Evolutionary conservation across 352 stramenopile species (phyloP).

Genomic region (Phytopythium ostracodes): DNA sequence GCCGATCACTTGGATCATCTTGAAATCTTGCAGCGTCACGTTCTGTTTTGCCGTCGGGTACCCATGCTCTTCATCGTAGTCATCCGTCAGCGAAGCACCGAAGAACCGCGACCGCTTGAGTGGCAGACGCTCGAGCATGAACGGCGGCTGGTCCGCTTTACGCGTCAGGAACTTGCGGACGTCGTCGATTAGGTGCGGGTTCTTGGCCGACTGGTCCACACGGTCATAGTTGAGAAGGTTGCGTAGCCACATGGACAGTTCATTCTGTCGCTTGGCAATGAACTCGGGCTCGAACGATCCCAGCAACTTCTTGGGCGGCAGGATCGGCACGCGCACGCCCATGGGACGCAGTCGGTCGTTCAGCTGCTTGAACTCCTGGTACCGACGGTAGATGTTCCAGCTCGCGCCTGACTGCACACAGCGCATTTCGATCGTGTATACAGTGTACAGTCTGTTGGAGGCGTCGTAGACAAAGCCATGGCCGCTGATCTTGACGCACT

Average conservation of each 20-base stretch:
- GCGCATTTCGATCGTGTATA: conserved; percentile 77
- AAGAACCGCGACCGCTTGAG: conserved; percentile 68
- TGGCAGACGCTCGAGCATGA: conserved; percentile 61
- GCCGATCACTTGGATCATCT: conserved; percentile 88
- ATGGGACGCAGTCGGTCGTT: conserved; percentile 58
- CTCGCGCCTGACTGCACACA: conserved; percentile 66
- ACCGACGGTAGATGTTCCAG: conserved; percentile 82
- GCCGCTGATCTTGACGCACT: conserved; percentile 74
- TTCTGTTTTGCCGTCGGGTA: conserved; percentile 29
- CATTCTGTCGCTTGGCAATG: conserved; percentile 61
- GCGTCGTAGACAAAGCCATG: conserved; percentile 75
- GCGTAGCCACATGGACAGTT: conserved; percentile 25
- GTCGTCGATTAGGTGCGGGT: conserved; percentile 72
- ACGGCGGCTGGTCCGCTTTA: conserved; percentile 79
- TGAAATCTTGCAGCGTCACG: conserved; percentile 67
- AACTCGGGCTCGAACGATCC: conserved; percentile 83
- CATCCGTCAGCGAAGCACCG: conserved; percentile 53
- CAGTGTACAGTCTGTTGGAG: conserved; percentile 72
- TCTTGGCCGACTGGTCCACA: conserved; percentile 24
- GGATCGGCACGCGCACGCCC: conserved; percentile 65
- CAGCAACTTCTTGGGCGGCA: conserved; percentile 83
- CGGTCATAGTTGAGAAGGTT: too few species aligned
- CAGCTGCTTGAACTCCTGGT: conserved; percentile 81
- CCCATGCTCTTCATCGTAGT: conserved; percentile 36
- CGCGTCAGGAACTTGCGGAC: conserved; percentile 77